Base-by-base conservation (phyloP, 2,329 filamentous ascomycete species). In the Aspergillus ustus region DNA sequence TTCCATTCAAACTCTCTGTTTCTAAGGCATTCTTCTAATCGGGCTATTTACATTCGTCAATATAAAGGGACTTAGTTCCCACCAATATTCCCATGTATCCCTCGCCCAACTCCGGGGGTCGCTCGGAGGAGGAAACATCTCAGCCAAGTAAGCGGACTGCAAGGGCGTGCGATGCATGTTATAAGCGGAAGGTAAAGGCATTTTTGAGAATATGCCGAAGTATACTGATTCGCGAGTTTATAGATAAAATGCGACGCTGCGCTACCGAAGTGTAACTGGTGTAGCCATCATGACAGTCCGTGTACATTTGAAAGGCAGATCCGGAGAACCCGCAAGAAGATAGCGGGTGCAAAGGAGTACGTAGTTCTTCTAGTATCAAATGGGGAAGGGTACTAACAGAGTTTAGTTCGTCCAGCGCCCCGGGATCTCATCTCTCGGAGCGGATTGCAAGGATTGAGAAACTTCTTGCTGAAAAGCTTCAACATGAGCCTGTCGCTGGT, bases 181-280 rank as follows among this genome's bases (percentile, higher is more conserved):
- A 82, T 67, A 78, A 73, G 66, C 73, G 80, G 67, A 84, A 84
- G 80, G 82, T 81, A 50, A 43, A 40, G 22, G 22, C 73, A 13
- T 57, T 34, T 60, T 25, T 22, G 17, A 7, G 40, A 25, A 28
- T 46, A 63, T 15, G 58, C 37, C 19, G 17, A 15, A 22, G 9
- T 5, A 29, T 46, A 20, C 64, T 64, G 29, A 63, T 55, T 13
- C 43, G 34, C 46, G 11, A 2, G 11, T 25, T 13, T 50, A 15
- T 46, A 83, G 81, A 84, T 84, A 62, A 82, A 84, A 75, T 85
- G 83, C 63, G 82, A 82, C 66, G 75, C 73, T 2, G 74, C 73
- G 17, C 62, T 73, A 9, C 78, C 79, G 3, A 73, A 76, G 52
- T 84, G 82, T 70, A 80, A 84, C 68, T 84, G 82, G 81, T 84